Evolutionary conservation across 1,284 basidiomycete species (phyloP).

Genomic region (Puccinia polysora): DNA sequence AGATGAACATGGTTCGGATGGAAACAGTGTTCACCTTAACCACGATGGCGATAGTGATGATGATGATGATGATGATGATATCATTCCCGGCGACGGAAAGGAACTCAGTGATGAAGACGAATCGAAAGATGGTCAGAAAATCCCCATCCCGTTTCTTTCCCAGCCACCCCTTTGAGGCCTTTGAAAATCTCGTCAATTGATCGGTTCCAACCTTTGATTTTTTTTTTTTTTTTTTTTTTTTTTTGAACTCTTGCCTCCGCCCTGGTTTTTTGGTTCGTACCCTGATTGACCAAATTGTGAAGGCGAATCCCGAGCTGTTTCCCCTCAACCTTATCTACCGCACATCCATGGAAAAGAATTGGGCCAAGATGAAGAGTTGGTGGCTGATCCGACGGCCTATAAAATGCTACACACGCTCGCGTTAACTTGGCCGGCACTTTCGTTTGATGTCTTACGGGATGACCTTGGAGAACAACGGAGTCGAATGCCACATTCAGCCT

Average conservation of each 20-base stretch:
- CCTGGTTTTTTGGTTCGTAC: background rate
- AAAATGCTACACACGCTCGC: constrained; percentile 89
- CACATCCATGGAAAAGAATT: constrained; percentile 30
- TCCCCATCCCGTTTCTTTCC: too few relatives aligned
- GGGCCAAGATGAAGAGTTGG: constrained; percentile 36
- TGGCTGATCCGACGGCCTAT: constrained; percentile 57
- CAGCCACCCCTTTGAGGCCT: too few relatives aligned
- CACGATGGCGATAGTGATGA: constrained; percentile 53
- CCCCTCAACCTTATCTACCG: constrained; percentile 47
- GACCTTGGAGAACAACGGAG: constrained; percentile 49
- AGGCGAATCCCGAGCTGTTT: constrained; percentile 45
- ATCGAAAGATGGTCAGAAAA: background rate
- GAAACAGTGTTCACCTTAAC: constrained; percentile 49
- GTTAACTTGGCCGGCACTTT: constrained; percentile 93
- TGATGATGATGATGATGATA: constrained; percentile 49
- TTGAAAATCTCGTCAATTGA: too few relatives aligned
- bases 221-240: constrained; percentile 17
- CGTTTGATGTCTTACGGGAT: constrained; percentile 81
- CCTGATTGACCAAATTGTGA: too few relatives aligned
- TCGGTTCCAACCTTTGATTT: too few relatives aligned
- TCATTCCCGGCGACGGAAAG: constrained; percentile 33
- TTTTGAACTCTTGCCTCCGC: background rate
- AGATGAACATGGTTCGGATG: constrained; percentile 44
- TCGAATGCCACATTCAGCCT: constrained; percentile 52
- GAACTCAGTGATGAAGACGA: constrained; percentile 45